Evolutionary conservation across 164 flowering plant genomes (phyloP), one percentile per base, ranked within the genome.

Genomic region (Amborella trichopoda): DNA sequence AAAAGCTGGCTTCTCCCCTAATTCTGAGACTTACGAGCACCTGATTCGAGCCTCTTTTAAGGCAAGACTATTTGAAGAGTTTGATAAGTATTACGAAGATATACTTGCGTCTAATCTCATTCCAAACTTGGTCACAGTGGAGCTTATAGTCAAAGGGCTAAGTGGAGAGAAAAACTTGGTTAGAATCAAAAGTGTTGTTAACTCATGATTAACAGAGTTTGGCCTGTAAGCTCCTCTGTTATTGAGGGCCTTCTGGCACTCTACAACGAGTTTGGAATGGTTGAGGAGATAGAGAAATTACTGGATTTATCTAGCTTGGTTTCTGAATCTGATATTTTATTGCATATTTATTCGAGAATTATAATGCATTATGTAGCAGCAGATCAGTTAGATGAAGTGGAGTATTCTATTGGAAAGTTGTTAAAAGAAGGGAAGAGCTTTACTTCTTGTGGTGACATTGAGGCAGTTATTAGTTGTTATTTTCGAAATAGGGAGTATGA

Each of bases 401-500:
- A 76, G 50, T 62, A 59, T 46, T 45, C 70, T 41, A 61, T 73
- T 23, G 72, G 76, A 38, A 68, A 78, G 60, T 70, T 76, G 82
- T 19, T 73, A 54, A 71, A 62, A 46, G 60, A 60, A 44, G 74
- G 76, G 8, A 12, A 66, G 28, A n/a, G n/a, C n/a, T 58, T 64
- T n/a, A 70, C 73, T 43, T 47, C 42, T 23, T 43, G 52, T 26
- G 14, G 60, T 12, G 65, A 64, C 62, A 70, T 76, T 22, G 74
- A 76, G 44, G 62, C 62, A 53, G 61, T 68, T 20, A 73, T 76
- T 6, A 64, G 67, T 44, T 64, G 59, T 0, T 73, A 69, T 45
- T 76, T 76, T 54, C 62, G 78, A 57, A 26, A 27, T 27, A 62
- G 32, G n/a, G 82, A 76, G 36, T 71, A 58, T 69, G 82, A 73